Evolutionary conservation across 1,284 basidiomycete species (phyloP), one percentile per base, ranked within the genome.

Genomic region (Erythrobasidium hasegawianum): DNA sequence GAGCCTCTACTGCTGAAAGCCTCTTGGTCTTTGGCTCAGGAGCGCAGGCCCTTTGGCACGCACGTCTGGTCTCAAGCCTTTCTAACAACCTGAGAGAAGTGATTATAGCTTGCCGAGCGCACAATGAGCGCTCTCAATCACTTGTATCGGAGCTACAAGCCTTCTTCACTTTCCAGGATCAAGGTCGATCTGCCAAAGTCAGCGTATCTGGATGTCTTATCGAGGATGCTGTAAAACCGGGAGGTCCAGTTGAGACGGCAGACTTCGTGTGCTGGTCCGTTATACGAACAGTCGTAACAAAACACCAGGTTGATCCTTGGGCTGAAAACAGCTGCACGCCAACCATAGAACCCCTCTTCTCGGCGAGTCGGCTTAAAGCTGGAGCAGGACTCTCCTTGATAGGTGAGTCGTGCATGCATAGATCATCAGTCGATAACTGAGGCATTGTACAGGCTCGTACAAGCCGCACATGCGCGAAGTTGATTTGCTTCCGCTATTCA

Each of bases 401-500:
- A 10, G 39, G 67, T 65, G 27, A 16, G 47, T 33, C 11, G 16
- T 47, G 29, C 18, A 16, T 26, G 29, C 45, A 26, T 45, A 38
- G 16, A 47, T 24, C 26, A 41, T n/a, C 11, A 24, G 16, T 10
- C 33, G 1, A 13, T 41, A n/a, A n/a, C n/a, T n/a, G 18, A 41
- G 11, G 56, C 56, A 41, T 57, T 33, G 33, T 10, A 0, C 22
- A 64, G 72, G 72, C 22, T 72, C 71, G 11, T 73, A 73, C 64
- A 71, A 64, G 7, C 71, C 71, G 2, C 14, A 57, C 5, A 74
- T 74, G 72, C 58, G 59, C 33, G 72, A 74, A 53, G 72, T 74
- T 43, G 67, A 68, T 29, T 45, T 64, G 11, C 54, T 60, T 10
- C 55, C 67, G 2, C 24, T 65, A 5, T 50, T 43, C n/a, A n/a